Base-by-base conservation (phyloP, 441 rosid genomes). In the Euphorbia schlechtendalii region DNA sequence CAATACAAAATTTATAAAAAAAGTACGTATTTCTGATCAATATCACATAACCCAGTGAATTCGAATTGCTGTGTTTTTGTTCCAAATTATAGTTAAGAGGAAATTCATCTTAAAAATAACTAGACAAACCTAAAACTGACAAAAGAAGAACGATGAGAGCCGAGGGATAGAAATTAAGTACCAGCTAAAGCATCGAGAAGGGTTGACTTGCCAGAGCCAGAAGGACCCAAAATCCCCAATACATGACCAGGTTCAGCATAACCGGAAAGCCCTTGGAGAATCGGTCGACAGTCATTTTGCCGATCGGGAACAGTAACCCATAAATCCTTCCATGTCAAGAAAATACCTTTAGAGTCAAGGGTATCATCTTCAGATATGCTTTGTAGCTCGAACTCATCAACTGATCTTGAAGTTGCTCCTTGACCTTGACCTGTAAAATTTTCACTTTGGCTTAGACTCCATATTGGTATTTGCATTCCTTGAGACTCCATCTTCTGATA, bases 161-260 rank as follows among this genome's bases (percentile, higher is more conserved):
- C n/a, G 40, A 36, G 40, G 40, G 40, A 36, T 9, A 36, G 9
- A 36, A 36, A 36, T 36, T 3, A 3, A 36, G 40, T 36, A 81
- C 88, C 88, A 10, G 84, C 78, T 61, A 84, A 67, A 1, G 83
- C 68, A 65, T 84, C 84, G 0, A 84, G 76, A 32, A 82, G 86
- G n/a, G n/a, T n/a, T n/a, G n/a, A n/a, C n/a, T n/a, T n/a, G n/a
- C n/a, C n/a, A n/a, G n/a, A n/a, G n/a, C 86, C 89, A 0, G 84
- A 84, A 68, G 86, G 89, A 38, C 86, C 89, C 86, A 84, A 70
- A 27, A 82, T 64, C 13, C 81, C 86, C 24, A 84, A 67, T 0
- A 81, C 54, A 49, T 65, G 56, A 0, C 82, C 85, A 0, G 87
- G 85, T 51, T 69, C 53, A n/a, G 84, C 89, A 53, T 67, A 82